Evolutionary conservation across 371 early-diverging fungal species (phyloP).

Genomic region (Mortierella sp.): DNA sequence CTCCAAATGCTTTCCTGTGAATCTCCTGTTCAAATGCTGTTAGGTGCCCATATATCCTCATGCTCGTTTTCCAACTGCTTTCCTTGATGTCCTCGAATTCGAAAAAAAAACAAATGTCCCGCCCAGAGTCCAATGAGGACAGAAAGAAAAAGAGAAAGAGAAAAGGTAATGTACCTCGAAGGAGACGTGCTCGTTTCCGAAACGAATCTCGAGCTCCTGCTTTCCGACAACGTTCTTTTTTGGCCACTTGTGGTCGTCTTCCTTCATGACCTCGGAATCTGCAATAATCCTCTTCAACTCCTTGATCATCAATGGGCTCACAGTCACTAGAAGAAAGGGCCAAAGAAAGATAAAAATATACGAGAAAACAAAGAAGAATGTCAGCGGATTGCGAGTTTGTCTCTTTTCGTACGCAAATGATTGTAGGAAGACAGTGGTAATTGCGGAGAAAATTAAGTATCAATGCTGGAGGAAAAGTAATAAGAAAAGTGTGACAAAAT

Average conservation of each 20-base stretch:
- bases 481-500: not conserved
- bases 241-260: conserved; percentile 96
- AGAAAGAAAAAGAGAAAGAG: not conserved
- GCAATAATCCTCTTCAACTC: conserved; percentile 92
- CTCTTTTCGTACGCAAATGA: not conserved
- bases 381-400: not conserved
- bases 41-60: too few relatives aligned
- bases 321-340: conserved; percentile 70
- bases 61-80: too few relatives aligned
- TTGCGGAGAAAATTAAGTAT: not conserved
- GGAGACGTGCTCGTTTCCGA: conserved; percentile 93
- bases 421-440: too few relatives aligned
- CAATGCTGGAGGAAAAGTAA: not conserved
- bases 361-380: not conserved
- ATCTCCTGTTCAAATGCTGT: too few relatives aligned
- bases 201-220: conserved; percentile 94
- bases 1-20: too few relatives aligned
- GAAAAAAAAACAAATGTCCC: too few relatives aligned
- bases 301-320: conserved; percentile 84
- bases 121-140: too few relatives aligned
- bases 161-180: conserved; percentile 82
- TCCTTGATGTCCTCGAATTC: too few relatives aligned
- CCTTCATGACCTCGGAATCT: conserved; percentile 94
- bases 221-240: conserved; percentile 91
- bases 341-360: not conserved